Evolutionary conservation across 768 basidiomycete species (phyloP).

Genomic region (Saitozyma sp.): DNA sequence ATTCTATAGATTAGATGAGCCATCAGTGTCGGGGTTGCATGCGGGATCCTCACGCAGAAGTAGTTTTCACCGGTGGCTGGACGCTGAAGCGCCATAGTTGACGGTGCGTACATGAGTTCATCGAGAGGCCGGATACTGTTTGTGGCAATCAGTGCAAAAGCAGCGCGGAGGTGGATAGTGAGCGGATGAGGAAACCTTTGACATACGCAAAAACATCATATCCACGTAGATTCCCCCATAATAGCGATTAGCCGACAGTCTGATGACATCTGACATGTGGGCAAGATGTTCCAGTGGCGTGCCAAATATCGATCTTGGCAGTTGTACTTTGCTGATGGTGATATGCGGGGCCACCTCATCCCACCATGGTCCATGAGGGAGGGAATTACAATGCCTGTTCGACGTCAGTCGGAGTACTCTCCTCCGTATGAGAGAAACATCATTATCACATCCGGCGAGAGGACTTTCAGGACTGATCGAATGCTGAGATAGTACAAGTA

Average conservation of each 20-base stretch:
- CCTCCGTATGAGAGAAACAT: not conserved
- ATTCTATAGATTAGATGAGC: no score
- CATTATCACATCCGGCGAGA: not conserved
- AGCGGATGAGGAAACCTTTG: not conserved
- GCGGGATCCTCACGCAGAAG: conserved; percentile 1
- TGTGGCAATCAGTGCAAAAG: not conserved
- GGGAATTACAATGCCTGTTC: conserved; percentile 1
- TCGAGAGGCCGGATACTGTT: conserved; percentile 3
- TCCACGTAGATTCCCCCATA: conserved; percentile 4
- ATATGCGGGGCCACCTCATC: conserved; percentile 2
- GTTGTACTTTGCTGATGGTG: not conserved
- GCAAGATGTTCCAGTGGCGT: not conserved
- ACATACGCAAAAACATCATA: not conserved
- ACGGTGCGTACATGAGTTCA: conserved; percentile 2
- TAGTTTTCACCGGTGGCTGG: not conserved
- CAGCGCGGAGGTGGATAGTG: no score
- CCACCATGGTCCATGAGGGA: conserved; percentile 3
- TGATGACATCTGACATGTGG: not conserved
- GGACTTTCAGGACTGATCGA: not conserved
- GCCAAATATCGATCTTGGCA: not conserved
- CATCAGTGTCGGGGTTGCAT: not conserved
- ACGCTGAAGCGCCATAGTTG: conserved; percentile 1
- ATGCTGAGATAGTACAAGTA: not conserved
- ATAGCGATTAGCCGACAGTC: not conserved
- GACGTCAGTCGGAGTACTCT: not conserved